These are phyloP conservation scores for Kingdonia uniflora DNA, from an alignment of 164 flowering plant species.

Conservation along the genomic window DNA sequence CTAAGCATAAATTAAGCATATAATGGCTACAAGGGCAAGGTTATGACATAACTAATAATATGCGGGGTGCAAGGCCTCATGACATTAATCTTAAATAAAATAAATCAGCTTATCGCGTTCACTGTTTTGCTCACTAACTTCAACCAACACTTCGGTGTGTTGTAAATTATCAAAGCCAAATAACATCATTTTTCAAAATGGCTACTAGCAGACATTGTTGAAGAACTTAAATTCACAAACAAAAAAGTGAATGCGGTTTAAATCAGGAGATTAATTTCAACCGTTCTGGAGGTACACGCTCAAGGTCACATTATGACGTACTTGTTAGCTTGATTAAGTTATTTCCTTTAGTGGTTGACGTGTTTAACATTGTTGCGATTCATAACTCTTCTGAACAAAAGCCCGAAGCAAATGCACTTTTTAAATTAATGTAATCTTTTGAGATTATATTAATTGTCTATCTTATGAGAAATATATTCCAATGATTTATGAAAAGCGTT, in stretches of 20 bases:
- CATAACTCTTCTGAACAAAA: slow-evolving; percentile 7
- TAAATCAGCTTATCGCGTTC: neutral
- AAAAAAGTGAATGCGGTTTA: neutral
- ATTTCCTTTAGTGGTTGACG: slow-evolving; percentile 6
- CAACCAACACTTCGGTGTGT: neutral
- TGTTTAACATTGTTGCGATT: neutral
- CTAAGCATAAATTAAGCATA: neutral
- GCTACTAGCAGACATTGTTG: neutral
- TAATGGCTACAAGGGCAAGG: neutral
- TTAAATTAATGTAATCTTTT: slow-evolving; percentile 3
- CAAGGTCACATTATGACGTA: slow-evolving; percentile 3
- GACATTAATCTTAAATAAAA: neutral
- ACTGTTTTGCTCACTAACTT: slow-evolving; percentile 1
- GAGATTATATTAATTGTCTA: slow-evolving; percentile 13
- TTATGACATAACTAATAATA: neutral
- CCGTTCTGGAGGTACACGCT: slow-evolving; percentile 1
- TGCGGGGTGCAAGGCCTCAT: neutral
- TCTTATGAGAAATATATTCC: slow-evolving; percentile 11
- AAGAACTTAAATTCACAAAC: neutral
- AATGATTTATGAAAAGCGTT: slow-evolving; percentile 5
- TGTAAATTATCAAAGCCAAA: neutral
- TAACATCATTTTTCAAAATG: neutral
- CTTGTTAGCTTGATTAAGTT: neutral
- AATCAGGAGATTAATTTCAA: slow-evolving; percentile 7
- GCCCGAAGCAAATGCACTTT: slow-evolving; percentile 6